These are phyloP conservation scores for Meira miltonrushii DNA, from an alignment of 1,284 basidiomycete species.

Conservation along the genomic window DNA sequence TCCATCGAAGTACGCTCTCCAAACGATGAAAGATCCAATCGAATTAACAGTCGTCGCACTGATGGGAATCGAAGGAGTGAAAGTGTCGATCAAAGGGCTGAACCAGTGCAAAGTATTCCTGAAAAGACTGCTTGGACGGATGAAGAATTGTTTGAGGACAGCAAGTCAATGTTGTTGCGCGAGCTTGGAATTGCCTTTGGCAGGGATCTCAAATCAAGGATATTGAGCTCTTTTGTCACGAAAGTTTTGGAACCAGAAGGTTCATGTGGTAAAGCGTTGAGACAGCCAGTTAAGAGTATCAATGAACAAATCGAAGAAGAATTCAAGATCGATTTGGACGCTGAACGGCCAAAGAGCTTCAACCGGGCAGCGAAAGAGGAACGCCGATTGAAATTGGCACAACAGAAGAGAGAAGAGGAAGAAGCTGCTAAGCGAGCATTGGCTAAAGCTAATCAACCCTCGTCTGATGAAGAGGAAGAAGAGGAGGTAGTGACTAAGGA, in stretches of 20 bases:
- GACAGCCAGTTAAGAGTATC: not conserved
- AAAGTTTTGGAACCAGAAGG: conserved; percentile 58
- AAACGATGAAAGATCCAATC: not conserved
- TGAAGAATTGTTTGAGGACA: conserved; percentile 62
- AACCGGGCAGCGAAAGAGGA: not conserved
- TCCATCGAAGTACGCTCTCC: conserved; percentile 23
- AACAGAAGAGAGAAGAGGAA: conserved; percentile 1
- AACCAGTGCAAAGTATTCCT: not conserved
- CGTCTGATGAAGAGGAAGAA: not conserved
- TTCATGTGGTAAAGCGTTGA: conserved; percentile 47
- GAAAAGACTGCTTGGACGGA: conserved; percentile 60
- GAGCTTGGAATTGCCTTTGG: conserved; percentile 64
- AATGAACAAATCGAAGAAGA: not conserved
- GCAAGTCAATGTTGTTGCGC: conserved; percentile 61
- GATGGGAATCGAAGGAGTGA: not conserved
- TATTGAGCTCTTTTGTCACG: conserved; percentile 62
- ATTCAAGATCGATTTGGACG: not conserved
- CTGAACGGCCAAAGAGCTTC: not conserved
- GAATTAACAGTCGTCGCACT: not conserved
- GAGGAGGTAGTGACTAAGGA: conserved; percentile 8
- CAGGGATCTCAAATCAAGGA: conserved; percentile 66
- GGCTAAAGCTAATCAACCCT: not conserved
- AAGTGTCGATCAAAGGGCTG: not conserved
- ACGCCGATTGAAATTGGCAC: not conserved
- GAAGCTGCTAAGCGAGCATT: not conserved